A percentile compares a stretch with the other conserved stretches of the same genome.
Conservation (phyloP, 1,284 basidiomycete species). For the Trichosporon asahii region DNA sequence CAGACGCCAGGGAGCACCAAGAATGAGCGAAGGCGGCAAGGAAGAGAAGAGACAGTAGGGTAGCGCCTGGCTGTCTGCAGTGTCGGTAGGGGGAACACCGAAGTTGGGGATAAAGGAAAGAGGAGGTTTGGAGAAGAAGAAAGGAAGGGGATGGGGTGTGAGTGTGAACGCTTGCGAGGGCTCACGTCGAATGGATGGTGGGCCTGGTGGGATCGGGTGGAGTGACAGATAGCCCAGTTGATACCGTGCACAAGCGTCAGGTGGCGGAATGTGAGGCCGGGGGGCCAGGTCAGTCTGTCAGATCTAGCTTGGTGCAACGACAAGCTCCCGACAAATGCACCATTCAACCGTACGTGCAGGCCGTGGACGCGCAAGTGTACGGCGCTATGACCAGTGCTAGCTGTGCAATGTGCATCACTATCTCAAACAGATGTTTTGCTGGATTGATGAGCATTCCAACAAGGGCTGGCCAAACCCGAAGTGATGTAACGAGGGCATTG, state of each 20-base stretch:
- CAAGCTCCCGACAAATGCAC: neutral
- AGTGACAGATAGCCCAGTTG: neutral
- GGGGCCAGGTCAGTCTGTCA: neutral
- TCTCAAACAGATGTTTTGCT: too few relatives aligned
- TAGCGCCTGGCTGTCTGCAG: neutral
- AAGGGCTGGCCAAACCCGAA: neutral
- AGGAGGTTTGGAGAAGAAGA: neutral
- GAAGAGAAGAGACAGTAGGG: neutral
- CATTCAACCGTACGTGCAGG: neutral
- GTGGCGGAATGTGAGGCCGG: neutral
- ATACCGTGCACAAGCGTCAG: neutral
- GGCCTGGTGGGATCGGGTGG: neutral
- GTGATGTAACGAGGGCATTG: neutral
- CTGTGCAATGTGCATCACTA: neutral
- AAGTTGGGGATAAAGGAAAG: neutral
- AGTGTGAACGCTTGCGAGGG: neutral
- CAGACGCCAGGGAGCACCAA: neutral
- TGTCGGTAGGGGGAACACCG: neutral
- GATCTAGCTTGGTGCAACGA: neutral
- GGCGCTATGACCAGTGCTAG: neutral
- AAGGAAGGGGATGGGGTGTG: neutral
- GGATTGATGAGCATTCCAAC: neutral
- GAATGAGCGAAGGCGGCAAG: neutral
- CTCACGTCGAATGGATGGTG: neutral
- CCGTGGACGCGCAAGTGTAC: neutral